phyloP scores from a whole-genome alignment of 352 stramenopile genomes.

The Globisporangium spiculum region DNA sequence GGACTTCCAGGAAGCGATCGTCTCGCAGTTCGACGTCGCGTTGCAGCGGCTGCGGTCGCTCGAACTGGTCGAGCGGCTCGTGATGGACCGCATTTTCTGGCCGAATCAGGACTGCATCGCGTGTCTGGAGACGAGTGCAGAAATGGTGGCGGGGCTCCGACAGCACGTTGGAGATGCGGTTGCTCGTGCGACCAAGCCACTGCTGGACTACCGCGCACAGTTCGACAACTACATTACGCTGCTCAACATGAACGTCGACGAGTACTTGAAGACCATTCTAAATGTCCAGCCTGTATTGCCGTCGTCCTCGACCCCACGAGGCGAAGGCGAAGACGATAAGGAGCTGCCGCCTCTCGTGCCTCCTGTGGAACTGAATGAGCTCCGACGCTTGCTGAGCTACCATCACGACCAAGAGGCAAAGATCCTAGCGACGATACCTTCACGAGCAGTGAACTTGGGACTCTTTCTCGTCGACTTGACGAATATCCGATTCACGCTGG shows the following conservation, averaged over 20 bases:
- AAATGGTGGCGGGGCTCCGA: conserved; percentile 58
- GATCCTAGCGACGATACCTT: conserved; percentile 70
- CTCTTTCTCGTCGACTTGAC: conserved; percentile 80
- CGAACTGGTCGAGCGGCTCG: conserved; percentile 87
- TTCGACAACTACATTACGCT: conserved; percentile 87
- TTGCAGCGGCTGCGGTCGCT: conserved; percentile 84
- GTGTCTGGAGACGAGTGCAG: conserved; percentile 65
- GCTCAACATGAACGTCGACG: conserved; percentile 89
- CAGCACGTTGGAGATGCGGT: conserved; percentile 47
- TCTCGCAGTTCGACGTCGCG: conserved; percentile 77
- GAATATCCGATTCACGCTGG: conserved; percentile 68
- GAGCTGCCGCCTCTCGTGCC: conserved; percentile 49
- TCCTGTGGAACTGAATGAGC: conserved; percentile 72
- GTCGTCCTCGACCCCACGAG: conserved; percentile 24
- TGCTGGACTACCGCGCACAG: conserved; percentile 77
- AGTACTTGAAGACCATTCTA: conserved; percentile 74
- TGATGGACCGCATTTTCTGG: conserved; percentile 96
- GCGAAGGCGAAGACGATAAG: conserved; percentile 27
- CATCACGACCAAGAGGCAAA: conserved; percentile 64
- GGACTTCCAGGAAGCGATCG: conserved; percentile 69
- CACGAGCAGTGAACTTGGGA: conserved; percentile 64
- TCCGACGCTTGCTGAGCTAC: conserved; percentile 56
- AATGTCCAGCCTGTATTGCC: conserved; percentile 29
- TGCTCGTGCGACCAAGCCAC: conserved; percentile 39
- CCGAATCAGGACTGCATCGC: conserved; percentile 89